Evolutionary conservation across 1,284 basidiomycete genomes (phyloP), one percentile per base, ranked within the genome.

Genomic region (Ganoderma sp.): DNA sequence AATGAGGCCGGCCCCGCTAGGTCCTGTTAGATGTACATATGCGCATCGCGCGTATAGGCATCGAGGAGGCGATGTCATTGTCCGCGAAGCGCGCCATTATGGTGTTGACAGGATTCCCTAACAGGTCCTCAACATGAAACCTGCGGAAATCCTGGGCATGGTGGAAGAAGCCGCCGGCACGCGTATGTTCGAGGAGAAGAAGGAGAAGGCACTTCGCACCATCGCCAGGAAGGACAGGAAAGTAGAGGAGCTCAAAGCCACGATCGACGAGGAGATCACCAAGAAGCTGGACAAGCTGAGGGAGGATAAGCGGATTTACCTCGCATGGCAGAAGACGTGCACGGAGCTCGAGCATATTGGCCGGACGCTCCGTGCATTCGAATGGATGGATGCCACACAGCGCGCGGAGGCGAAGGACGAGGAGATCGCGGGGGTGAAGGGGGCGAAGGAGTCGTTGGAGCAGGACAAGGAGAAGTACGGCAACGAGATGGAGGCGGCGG

Each of bases 151-250:
- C 71, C 87, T 99, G 17, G 95, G 96, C 3, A 97, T 99, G 94
- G 96, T 99, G 14, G 98, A 99, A 80, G 98, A 99, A 80, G 98
- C 98, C 0, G 95, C 97, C 0, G 98, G 98, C 1, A 99, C 98
- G 61, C 90, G 96, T 48, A 99, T 99, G 97, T 99, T 99, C 76
- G 98, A 99, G 80, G 97, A 99, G 71, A 89, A 95, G 43, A 99
- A 99, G 80, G 96, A 98, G 77, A 99, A 98, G 79, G 97, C 98
- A 9, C 89, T 93, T 78, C 97, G 95, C 81, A 98, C 96, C 0
- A 99, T 99, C 91, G 86, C 88, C 39, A 99, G 98, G 85, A 99
- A 99, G 83, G 96, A 99, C 75, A 98, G 97, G 81, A 93, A 94
- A 75, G 94, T 99, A 28, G 91, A 95, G 71, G 97, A 99, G 79